These are phyloP conservation scores for Eucalyptus cloeziana DNA, from an alignment of 345 rosid species.

Conservation along the genomic window DNA sequence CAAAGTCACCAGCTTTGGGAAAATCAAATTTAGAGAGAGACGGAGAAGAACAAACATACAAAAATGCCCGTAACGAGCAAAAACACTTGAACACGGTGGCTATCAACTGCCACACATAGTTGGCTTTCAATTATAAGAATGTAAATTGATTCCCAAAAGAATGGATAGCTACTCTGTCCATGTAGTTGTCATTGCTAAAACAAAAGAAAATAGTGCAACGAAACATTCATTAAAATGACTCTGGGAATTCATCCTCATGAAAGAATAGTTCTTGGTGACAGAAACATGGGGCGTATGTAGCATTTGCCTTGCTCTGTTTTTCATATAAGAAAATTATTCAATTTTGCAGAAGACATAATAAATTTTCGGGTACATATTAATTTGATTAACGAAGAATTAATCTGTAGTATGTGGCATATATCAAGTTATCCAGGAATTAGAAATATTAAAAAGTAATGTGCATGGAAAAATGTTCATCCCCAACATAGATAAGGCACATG, in stretches of 20 bases:
- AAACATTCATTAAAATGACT: neutral
- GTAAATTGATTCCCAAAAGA: too few species aligned
- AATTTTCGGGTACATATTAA: neutral
- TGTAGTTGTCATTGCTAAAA: neutral
- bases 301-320: neutral
- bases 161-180: neutral
- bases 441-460: neutral
- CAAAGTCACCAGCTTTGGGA: too few species aligned
- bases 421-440: neutral
- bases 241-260: too few species aligned
- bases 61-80: too few species aligned
- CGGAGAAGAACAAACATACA: too few species aligned
- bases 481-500: neutral
- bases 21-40: too few species aligned
- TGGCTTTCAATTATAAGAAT: too few species aligned
- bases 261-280: too few species aligned
- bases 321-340: neutral
- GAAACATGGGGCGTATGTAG: neutral
- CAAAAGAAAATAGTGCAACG: neutral
- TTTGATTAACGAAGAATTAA: neutral
- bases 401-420: neutral
- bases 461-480: neutral
- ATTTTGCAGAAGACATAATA: too few species aligned
- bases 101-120: too few species aligned
- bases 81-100: too few species aligned